Evolutionary conservation across 2,329 filamentous ascomycete genomes (phyloP).

Genomic region (Colletotrichum karsti): DNA sequence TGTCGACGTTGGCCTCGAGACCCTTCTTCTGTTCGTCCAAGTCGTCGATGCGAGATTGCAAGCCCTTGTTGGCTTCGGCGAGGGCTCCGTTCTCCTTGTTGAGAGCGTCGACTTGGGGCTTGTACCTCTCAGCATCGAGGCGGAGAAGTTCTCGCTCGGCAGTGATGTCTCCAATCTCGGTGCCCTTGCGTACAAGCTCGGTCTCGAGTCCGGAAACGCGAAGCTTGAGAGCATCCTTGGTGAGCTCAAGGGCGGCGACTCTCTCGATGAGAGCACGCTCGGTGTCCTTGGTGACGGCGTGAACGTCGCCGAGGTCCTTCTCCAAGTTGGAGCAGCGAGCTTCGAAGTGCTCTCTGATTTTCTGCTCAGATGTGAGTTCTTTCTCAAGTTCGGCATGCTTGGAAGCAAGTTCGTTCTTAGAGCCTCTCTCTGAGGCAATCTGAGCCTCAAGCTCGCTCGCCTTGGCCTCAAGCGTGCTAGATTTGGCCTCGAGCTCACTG

Average conservation of each 20-base stretch:
- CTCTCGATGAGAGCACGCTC: conserved; percentile 27
- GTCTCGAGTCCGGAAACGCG: conserved; percentile 22
- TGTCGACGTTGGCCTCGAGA: conserved; percentile 20
- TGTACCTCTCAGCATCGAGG: conserved; percentile 16
- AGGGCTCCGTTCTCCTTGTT: conserved; percentile 24
- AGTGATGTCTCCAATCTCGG: conserved; percentile 26
- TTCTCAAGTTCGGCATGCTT: conserved; percentile 9
- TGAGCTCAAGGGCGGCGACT: conserved; percentile 27
- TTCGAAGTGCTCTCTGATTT: conserved; percentile 4
- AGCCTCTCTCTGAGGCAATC: conserved; percentile 5
- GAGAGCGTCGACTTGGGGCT: conserved; percentile 19
- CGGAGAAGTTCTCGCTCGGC: conserved; percentile 22
- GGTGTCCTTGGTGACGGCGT: conserved; percentile 23
- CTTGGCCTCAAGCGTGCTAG: neutral
- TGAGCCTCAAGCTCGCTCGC: conserved; percentile 3
- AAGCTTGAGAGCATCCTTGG: conserved; percentile 23
- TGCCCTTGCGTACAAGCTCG: conserved; percentile 16
- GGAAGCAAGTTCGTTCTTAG: conserved; percentile 10
- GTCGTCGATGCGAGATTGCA: conserved; percentile 23
- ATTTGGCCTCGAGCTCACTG: neutral
- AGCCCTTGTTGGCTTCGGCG: conserved; percentile 14
- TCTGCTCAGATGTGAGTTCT: conserved; percentile 2
- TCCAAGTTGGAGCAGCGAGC: conserved; percentile 9
- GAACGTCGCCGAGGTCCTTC: conserved; percentile 23
- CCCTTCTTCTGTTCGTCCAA: conserved; percentile 26